Evolutionary conservation across 768 basidiomycete genomes (phyloP).

Genomic region (Russula sp.): DNA sequence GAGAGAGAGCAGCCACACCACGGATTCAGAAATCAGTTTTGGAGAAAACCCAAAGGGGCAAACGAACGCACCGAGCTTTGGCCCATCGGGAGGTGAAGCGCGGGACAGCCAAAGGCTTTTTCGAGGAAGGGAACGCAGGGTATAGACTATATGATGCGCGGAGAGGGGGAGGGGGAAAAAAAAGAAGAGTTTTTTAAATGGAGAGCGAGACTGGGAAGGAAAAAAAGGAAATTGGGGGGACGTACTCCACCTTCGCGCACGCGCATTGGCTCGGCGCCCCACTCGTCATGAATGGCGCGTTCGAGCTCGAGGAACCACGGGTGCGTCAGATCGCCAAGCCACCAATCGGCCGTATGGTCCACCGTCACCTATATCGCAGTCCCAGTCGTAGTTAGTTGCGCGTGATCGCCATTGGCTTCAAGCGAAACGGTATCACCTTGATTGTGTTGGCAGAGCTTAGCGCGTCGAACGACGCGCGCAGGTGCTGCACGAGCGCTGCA

Average conservation of each 20-base stretch:
- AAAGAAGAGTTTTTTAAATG: background rate
- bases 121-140: constrained; percentile 93
- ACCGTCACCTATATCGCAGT: constrained; percentile 51
- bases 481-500: constrained; percentile 47
- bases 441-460: constrained; percentile 66
- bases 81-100: constrained; percentile 91
- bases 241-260: constrained; percentile 91
- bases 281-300: constrained; percentile 74
- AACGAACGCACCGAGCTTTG: constrained; percentile 81
- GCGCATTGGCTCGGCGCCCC: constrained; percentile 77
- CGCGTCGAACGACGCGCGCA: constrained; percentile 49
- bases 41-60: too few relatives aligned
- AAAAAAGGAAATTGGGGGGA: background rate
- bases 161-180: background rate
- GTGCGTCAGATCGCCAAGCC: constrained; percentile 83
- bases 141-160: constrained; percentile 53
- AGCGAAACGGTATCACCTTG: constrained; percentile 38
- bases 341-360: constrained; percentile 88
- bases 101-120: constrained; percentile 81
- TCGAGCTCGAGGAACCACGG: constrained; percentile 85
- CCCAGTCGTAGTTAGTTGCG: too few relatives aligned
- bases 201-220: background rate
- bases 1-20: too few relatives aligned
- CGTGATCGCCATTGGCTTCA: too few relatives aligned
- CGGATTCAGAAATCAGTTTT: too few relatives aligned